A percentile compares a stretch with the other conserved stretches of the same genome.
These are phyloP conservation scores for Rhodamnia argentea DNA, from an alignment of 345 rosid species.

Conservation along the genomic window DNA sequence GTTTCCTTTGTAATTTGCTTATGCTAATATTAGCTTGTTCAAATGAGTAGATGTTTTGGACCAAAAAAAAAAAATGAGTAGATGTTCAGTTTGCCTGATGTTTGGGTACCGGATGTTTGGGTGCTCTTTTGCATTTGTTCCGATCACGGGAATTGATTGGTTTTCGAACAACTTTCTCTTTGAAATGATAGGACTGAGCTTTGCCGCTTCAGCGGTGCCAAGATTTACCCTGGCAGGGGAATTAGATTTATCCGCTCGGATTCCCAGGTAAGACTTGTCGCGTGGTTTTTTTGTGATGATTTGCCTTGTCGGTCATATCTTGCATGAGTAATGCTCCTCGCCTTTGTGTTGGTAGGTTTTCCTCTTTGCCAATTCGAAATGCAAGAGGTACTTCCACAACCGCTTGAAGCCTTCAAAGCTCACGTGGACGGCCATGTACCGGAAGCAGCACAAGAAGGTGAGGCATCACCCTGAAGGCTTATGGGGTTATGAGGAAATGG, in stretches of 20 bases:
- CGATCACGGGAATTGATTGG: neutral
- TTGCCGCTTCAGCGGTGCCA: slow-evolving; percentile 66
- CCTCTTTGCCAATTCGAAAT: slow-evolving; percentile 81
- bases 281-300: neutral
- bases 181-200: slow-evolving; percentile 39
- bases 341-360: slow-evolving; percentile 38
- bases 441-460: slow-evolving; percentile 74
- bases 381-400: slow-evolving; percentile 92
- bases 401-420: slow-evolving; percentile 91
- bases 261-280: slow-evolving; percentile 41
- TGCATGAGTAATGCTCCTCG: neutral
- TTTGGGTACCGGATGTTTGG: too few relatives aligned
- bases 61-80: too few relatives aligned
- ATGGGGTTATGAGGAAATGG: neutral
- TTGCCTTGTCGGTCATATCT: neutral
- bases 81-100: too few relatives aligned
- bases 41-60: neutral
- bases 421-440: slow-evolving; percentile 68
- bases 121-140: neutral
- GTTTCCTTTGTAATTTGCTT: neutral
- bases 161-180: neutral
- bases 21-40: neutral
- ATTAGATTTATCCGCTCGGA: slow-evolving; percentile 63
- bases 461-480: neutral
- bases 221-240: slow-evolving; percentile 68